These are phyloP conservation scores for Yamadazyma sp. DNA, from an alignment of 805 yeast species.

Conservation along the genomic window DNA sequence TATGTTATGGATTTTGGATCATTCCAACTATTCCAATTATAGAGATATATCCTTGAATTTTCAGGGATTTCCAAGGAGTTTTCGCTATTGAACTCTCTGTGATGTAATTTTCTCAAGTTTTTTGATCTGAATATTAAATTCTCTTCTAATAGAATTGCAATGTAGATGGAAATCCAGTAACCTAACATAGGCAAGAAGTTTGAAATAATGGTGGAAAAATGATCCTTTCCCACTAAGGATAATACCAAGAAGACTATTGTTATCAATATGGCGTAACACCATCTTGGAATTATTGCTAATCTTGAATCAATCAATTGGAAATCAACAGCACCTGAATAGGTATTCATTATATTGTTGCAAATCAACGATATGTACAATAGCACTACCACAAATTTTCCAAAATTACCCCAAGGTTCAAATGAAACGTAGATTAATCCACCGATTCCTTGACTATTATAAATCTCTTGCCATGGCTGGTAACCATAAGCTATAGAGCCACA, in stretches of 20 bases:
- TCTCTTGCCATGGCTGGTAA: conserved; percentile 30
- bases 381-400: conserved; percentile 88
- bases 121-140: conserved; percentile 76
- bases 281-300: conserved; percentile 73
- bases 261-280: conserved; percentile 34
- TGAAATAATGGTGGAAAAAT: conserved; percentile 67
- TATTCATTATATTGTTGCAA: conserved; percentile 89
- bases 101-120: conserved; percentile 54
- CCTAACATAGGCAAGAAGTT: conserved; percentile 90
- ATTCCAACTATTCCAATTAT: conserved; percentile 33
- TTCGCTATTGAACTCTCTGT: conserved; percentile 49
- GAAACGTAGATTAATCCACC: conserved; percentile 73
- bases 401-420: conserved; percentile 49
- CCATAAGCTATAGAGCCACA: conserved; percentile 59
- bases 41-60: conserved; percentile 12
- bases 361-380: conserved; percentile 83
- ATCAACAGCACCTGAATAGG: conserved; percentile 85
- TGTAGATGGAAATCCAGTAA: conserved; percentile 86
- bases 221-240: conserved; percentile 77
- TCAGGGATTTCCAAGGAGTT: conserved; percentile 8
- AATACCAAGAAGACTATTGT: conserved; percentile 41
- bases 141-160: conserved; percentile 71
- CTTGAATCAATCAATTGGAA: conserved; percentile 82
- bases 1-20: conserved; percentile 23
- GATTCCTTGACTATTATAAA: conserved; percentile 25